A percentile compares a stretch with the other conserved stretches of the same genome.
These are phyloP conservation scores for slime mould (Dictyostelium discoideum) DNA, from an alignment of 78 protist genomes.

Conservation along the genomic window DNA sequence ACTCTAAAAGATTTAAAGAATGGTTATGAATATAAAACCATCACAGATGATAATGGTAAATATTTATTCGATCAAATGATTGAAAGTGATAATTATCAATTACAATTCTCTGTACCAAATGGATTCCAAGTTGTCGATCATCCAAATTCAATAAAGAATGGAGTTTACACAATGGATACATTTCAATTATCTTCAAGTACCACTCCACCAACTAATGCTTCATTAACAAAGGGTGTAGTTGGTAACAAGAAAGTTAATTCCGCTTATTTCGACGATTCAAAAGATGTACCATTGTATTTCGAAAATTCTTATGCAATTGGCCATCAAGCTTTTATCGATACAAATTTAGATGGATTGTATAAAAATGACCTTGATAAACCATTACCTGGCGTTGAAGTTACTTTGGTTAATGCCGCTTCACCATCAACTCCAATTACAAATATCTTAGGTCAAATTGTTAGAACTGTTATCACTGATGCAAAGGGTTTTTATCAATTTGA, in stretches of 20 bases:
- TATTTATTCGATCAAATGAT: conserved; percentile 2
- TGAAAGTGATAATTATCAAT: background rate
- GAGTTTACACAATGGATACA: background rate
- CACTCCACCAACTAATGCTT: background rate
- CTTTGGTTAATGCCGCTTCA: background rate
- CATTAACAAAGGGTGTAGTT: background rate
- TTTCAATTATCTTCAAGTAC: background rate
- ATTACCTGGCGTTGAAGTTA: background rate
- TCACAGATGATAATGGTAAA: conserved; percentile 16
- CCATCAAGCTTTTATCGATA: conserved; percentile 13
- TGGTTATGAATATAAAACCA: background rate
- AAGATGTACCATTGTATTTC: background rate
- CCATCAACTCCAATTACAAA: background rate
- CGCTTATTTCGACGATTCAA: background rate
- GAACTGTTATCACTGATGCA: background rate
- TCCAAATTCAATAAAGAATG: background rate
- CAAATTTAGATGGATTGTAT: conserved; percentile 4
- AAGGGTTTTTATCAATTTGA: background rate
- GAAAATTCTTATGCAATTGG: background rate
- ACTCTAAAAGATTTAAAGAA: background rate
- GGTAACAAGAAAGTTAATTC: background rate
- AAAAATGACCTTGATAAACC: background rate
- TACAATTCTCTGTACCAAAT: background rate
- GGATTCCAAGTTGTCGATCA: background rate
- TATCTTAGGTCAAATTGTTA: background rate